Conservation (phyloP, 2,329 filamentous ascomycete genomes). For the Aspergillus hiratsukae region DNA sequence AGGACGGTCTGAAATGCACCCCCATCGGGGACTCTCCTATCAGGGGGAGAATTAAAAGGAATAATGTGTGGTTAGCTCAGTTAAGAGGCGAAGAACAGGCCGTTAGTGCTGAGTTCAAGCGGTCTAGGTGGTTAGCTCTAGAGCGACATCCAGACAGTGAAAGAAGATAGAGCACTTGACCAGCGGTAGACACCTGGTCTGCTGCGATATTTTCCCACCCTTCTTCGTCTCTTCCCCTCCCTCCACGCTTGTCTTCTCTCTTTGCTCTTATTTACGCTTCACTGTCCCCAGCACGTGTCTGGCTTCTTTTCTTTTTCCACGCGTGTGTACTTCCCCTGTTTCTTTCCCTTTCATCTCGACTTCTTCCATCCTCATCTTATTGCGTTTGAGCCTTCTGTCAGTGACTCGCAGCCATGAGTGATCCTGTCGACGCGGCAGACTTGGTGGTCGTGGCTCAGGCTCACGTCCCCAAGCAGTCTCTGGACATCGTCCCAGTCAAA, state of each 20-base stretch:
- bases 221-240: background rate
- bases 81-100: background rate
- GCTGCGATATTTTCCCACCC: background rate
- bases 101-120: background rate
- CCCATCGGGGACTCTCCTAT: background rate
- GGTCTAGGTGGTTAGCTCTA: background rate
- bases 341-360: background rate
- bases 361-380: background rate
- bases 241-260: background rate
- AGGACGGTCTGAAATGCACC: background rate
- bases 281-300: background rate
- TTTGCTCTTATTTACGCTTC: background rate
- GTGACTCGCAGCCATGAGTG: constrained; percentile 7
- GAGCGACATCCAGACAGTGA: background rate
- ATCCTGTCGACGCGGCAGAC: constrained; percentile 3
- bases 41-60: background rate
- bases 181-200: background rate
- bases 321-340: background rate
- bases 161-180: background rate
- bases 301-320: background rate
- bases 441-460: constrained; percentile 6
- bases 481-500: background rate
- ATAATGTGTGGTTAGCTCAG: background rate
- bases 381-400: background rate
- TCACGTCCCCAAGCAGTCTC: constrained; percentile 4